Evolutionary conservation across 176 grass and related monocot genomes (phyloP).

Genomic region (Oropetium thomaeum): DNA sequence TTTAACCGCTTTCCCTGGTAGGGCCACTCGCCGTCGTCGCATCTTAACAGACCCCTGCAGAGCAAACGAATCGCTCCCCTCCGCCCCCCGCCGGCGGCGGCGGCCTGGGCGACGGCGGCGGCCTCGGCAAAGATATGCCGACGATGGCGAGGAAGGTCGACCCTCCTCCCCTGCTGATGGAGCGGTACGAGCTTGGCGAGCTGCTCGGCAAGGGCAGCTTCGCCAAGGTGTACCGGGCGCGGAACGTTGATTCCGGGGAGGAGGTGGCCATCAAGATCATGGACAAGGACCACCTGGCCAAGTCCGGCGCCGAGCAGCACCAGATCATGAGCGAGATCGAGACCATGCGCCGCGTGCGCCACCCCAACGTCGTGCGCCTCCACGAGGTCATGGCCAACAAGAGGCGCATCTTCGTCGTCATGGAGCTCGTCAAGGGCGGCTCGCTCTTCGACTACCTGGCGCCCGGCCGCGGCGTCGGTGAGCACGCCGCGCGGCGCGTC

Average conservation of each 20-base stretch:
- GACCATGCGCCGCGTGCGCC: slow-evolving; percentile 46
- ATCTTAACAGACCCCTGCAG: background rate
- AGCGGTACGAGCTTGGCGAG: slow-evolving; percentile 39
- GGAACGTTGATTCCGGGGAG: slow-evolving; percentile 9
- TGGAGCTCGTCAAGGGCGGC: slow-evolving; percentile 60
- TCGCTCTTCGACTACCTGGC: slow-evolving; percentile 44
- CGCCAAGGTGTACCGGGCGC: slow-evolving; percentile 56
- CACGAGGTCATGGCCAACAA: slow-evolving; percentile 65
- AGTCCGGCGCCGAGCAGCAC: slow-evolving; percentile 20
- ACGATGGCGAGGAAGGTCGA: background rate
- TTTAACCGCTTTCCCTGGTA: background rate
- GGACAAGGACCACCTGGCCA: slow-evolving; percentile 48
- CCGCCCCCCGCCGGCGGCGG: background rate
- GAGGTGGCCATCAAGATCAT: slow-evolving; percentile 62
- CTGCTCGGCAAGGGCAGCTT: slow-evolving; percentile 69
- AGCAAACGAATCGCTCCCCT: background rate
- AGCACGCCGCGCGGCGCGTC: slow-evolving; percentile 44
- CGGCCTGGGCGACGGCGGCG: background rate
- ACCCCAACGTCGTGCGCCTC: slow-evolving; percentile 59
- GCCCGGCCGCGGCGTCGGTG: slow-evolving; percentile 29
- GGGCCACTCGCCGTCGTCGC: background rate
- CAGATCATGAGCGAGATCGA: slow-evolving; percentile 57
- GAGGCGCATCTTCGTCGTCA: slow-evolving; percentile 57
- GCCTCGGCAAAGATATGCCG: background rate
- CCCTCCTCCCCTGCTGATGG: slow-evolving; percentile 15